Percentiles rank a stretch among this genome's conserved stretches.
Evolutionary conservation across 129 eudicot species (phyloP).

Genomic region (sunflower (Helianthus annuus)): DNA sequence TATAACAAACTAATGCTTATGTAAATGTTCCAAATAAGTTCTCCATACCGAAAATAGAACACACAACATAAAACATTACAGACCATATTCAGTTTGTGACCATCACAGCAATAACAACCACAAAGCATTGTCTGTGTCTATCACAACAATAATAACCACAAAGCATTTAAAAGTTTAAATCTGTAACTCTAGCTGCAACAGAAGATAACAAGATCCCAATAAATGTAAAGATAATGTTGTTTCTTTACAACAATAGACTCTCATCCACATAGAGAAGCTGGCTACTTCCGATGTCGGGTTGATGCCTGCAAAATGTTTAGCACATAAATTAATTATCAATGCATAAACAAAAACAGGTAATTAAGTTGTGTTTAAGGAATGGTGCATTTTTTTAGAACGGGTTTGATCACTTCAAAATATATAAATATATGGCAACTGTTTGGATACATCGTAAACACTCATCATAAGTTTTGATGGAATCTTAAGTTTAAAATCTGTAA

Average conservation of each 20-base stretch:
- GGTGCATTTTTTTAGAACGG: too few relatives aligned
- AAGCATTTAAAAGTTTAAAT: slow-evolving; percentile 1
- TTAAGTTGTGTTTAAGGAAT: neutral
- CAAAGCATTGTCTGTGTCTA: neutral
- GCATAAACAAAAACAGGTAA: neutral
- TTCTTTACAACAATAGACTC: neutral
- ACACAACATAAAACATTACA: slow-evolving; percentile 5
- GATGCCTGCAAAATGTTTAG: slow-evolving; percentile 11
- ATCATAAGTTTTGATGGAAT: neutral
- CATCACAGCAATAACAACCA: too few relatives aligned
- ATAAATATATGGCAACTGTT: too few relatives aligned
- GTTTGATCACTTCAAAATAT: too few relatives aligned
- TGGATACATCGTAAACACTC: too few relatives aligned
- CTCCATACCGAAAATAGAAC: neutral
- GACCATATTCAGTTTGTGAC: too few relatives aligned
- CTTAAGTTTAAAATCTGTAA: too few relatives aligned
- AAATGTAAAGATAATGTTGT: neutral
- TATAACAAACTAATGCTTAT: too few relatives aligned
- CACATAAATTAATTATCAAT: neutral
- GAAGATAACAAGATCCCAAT: neutral
- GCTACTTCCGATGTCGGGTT: slow-evolving; percentile 2
- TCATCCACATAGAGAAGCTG: neutral
- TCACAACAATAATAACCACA: neutral
- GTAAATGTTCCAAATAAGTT: slow-evolving; percentile 6
- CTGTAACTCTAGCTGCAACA: slow-evolving; percentile 11